Evolutionary conservation across 2,329 filamentous ascomycete species (phyloP).

Genomic region (Sphaerostilbella broomeana): DNA sequence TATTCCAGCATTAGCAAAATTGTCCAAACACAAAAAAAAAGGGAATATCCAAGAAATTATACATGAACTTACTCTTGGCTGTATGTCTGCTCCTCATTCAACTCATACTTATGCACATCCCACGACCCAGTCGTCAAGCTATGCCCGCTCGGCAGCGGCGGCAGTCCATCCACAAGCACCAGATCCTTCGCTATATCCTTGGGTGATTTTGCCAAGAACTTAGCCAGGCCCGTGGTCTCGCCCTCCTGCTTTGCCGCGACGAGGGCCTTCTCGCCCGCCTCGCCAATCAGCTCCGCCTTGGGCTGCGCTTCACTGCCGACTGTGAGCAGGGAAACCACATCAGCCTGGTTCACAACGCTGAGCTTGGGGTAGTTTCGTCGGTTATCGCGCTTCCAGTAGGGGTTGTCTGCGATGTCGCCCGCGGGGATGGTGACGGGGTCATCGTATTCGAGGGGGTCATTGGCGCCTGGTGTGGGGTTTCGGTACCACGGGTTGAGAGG

Average conservation of each 20-base stretch:
- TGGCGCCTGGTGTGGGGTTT: constrained; percentile 57
- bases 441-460: constrained; percentile 33
- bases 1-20: constrained; percentile 33
- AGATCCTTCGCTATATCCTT: constrained; percentile 54
- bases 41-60: no score
- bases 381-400: constrained; percentile 79
- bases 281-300: constrained; percentile 73
- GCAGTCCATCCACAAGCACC: constrained; percentile 72
- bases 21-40: no score
- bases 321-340: constrained; percentile 77
- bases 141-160: constrained; percentile 75
- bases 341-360: constrained; percentile 73
- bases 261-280: constrained; percentile 53
- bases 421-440: constrained; percentile 53
- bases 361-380: constrained; percentile 76
- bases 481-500: constrained; percentile 91
- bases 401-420: constrained; percentile 38
- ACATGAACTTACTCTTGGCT: constrained; percentile 54
- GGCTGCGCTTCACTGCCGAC: constrained; percentile 77
- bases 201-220: constrained; percentile 56
- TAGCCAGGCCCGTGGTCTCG: constrained; percentile 64
- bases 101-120: constrained; percentile 62
- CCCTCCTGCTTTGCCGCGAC: constrained; percentile 71
- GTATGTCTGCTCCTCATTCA: constrained; percentile 65
- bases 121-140: constrained; percentile 46